Conservation (phyloP, 345 rosid genomes). For the Moricandia arvensis region DNA sequence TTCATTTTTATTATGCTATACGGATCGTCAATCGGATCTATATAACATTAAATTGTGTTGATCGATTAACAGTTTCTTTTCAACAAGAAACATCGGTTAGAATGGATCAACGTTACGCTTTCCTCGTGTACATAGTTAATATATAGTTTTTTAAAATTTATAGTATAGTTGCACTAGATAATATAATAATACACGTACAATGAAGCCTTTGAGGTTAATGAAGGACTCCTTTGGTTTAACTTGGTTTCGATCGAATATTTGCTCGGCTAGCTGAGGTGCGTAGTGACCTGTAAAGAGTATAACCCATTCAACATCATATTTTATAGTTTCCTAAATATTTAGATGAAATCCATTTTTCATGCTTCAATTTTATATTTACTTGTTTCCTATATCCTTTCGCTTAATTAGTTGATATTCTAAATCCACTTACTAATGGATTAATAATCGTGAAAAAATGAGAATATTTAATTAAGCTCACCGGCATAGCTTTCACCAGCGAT, state of each 20-base stretch:
- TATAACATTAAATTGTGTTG: neutral
- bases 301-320: slow-evolving; percentile 14
- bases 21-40: neutral
- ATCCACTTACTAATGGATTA: neutral
- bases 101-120: slow-evolving; percentile 3
- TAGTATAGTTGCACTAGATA: neutral
- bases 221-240: slow-evolving; percentile 37
- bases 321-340: neutral
- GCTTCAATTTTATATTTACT: slow-evolving; percentile 2
- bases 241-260: slow-evolving; percentile 50
- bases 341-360: neutral
- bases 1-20: neutral
- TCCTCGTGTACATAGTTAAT: slow-evolving; percentile 1
- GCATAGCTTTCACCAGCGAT: slow-evolving; percentile 42
- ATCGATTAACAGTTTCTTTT: neutral
- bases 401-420: neutral
- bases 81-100: neutral
- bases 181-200: slow-evolving; percentile 19
- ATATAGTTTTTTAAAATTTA: too few relatives aligned
- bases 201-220: slow-evolving; percentile 48
- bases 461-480: slow-evolving; percentile 28
- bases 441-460: neutral
- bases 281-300: slow-evolving; percentile 49
- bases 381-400: neutral
- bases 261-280: slow-evolving; percentile 66